Evolutionary conservation across 192 early-diverging fungal genomes (phyloP).

Genomic region (Gigaspora rosea): DNA sequence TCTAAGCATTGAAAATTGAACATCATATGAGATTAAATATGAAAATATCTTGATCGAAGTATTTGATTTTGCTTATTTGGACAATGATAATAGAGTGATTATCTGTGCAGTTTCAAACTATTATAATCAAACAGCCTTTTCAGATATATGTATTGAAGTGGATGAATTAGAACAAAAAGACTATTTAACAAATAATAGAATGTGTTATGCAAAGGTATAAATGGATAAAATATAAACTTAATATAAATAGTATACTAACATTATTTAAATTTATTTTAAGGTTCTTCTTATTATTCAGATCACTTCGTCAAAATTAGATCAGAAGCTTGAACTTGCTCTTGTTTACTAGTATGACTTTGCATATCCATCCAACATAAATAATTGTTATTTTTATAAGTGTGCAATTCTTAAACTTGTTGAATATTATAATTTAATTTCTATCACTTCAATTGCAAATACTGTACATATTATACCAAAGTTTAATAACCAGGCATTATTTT

Average conservation of each 20-base stretch:
- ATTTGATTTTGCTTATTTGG: background rate
- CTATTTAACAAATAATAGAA: background rate
- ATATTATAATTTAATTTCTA: constrained; percentile 9
- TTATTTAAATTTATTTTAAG: background rate
- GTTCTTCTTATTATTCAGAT: background rate
- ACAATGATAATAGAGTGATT: background rate
- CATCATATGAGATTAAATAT: background rate
- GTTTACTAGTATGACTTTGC: background rate
- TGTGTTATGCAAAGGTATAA: background rate
- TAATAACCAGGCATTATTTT: background rate
- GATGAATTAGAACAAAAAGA: background rate
- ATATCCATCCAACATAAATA: background rate
- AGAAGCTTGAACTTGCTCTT: background rate
- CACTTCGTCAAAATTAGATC: background rate
- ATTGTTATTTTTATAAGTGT: background rate
- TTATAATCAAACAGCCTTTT: background rate
- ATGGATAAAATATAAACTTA: background rate
- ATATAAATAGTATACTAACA: background rate
- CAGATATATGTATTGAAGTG: background rate
- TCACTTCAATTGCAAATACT: background rate
- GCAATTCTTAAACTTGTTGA: background rate
- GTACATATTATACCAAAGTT: background rate
- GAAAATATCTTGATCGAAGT: background rate
- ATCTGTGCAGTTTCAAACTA: background rate
- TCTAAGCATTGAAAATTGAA: background rate